Conservation (phyloP, 345 rosid species). For the Syzygium oleosum region DNA sequence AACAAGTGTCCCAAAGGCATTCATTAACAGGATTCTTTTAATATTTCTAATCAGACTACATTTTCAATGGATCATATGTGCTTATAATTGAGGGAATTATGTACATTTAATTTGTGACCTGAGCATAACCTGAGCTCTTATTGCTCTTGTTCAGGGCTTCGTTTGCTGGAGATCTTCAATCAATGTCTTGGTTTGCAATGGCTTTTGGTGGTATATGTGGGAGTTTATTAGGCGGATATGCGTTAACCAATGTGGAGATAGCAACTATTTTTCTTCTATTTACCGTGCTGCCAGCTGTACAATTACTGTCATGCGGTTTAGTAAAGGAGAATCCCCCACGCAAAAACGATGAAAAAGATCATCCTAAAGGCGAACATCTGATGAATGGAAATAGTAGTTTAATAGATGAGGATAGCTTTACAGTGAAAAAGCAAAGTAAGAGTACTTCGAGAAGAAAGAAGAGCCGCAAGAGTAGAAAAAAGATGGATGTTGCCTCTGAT, state of each 20-base stretch:
- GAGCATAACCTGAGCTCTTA: not conserved
- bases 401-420: slow-evolving; percentile 24
- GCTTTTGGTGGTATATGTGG: slow-evolving; percentile 93
- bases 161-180: slow-evolving; percentile 96
- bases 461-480: slow-evolving; percentile 32
- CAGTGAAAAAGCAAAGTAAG: slow-evolving; percentile 22
- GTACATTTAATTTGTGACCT: not conserved
- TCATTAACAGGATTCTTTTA: not conserved
- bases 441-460: slow-evolving; percentile 63
- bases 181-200: slow-evolving; percentile 86
- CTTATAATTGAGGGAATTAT: not conserved
- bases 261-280: slow-evolving; percentile 74
- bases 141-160: slow-evolving; percentile 46
- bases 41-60: not conserved
- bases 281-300: slow-evolving; percentile 57
- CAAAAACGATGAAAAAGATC: slow-evolving; percentile 18
- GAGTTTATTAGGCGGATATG: slow-evolving; percentile 86
- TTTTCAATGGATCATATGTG: not conserved
- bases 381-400: slow-evolving; percentile 25
- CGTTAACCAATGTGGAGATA: slow-evolving; percentile 57
- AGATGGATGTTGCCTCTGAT: slow-evolving; percentile 10
- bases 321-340: slow-evolving; percentile 46
- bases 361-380: slow-evolving; percentile 17
- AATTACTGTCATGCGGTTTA: slow-evolving; percentile 67
- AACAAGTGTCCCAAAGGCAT: not conserved